Conservation (phyloP, 2,329 filamentous ascomycete genomes). For the Fusarium goolgardi region DNA sequence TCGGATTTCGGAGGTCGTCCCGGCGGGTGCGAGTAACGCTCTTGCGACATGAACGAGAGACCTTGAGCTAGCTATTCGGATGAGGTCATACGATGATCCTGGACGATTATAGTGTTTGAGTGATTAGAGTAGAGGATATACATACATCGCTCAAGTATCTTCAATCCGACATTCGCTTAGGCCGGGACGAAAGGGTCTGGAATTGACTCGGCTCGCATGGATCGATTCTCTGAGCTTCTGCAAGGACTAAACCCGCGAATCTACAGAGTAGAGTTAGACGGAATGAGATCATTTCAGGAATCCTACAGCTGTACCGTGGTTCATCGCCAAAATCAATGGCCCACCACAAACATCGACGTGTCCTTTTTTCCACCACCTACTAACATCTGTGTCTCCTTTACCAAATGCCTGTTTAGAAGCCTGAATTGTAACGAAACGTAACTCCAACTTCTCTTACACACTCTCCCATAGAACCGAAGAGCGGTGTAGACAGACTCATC, state of each 20-base stretch:
- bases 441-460: background rate
- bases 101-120: rapidly evolving
- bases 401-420: background rate
- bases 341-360: background rate
- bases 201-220: background rate
- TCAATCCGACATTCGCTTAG: background rate
- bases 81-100: background rate
- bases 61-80: too few relatives aligned
- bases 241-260: background rate
- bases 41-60: background rate
- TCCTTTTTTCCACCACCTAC: background rate
- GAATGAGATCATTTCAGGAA: background rate
- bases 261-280: background rate
- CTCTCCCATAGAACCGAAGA: background rate
- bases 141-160: background rate
- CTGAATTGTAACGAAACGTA: background rate
- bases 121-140: background rate
- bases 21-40: conserved; percentile 16
- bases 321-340: background rate
- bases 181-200: background rate
- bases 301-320: background rate
- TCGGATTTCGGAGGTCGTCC: conserved; percentile 29
- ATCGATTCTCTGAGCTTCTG: background rate
- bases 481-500: conserved; percentile 4
- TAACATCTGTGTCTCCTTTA: background rate